These are phyloP conservation scores for Sambucus nigra DNA, from an alignment of 129 eudicot species.

Conservation along the genomic window DNA sequence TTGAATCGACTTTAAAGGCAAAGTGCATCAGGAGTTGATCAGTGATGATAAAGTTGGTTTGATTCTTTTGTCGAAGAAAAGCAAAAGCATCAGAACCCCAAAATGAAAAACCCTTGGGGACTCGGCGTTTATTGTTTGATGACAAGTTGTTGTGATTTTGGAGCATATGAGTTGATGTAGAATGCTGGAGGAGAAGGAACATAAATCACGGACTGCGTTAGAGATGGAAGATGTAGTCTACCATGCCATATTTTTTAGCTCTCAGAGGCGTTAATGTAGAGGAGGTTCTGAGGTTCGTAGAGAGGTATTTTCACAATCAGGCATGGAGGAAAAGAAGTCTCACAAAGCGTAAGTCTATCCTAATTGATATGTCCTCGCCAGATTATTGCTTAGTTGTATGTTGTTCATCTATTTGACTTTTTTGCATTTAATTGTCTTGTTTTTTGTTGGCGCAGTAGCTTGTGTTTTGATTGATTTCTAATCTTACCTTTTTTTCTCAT, in stretches of 20 bases:
- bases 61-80: conserved; percentile 47
- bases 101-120: conserved; percentile 81
- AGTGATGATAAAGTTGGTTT: too few species aligned
- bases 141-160: conserved; percentile 67
- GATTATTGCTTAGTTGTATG: too few species aligned
- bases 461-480: too few species aligned
- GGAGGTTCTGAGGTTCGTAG: conserved; percentile 66
- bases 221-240: conserved; percentile 88
- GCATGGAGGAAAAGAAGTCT: conserved; percentile 62
- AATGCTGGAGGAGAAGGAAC: conserved; percentile 80
- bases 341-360: conserved; percentile 22
- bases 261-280: conserved; percentile 56
- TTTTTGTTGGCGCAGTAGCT: too few species aligned
- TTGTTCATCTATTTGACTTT: too few species aligned
- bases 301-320: conserved; percentile 61
- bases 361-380: too few species aligned
- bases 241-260: conserved; percentile 61
- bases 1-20: too few species aligned
- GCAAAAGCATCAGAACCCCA: conserved; percentile 36
- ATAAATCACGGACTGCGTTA: conserved; percentile 48
- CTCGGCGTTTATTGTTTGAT: conserved; percentile 66
- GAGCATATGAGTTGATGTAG: conserved; percentile 83
- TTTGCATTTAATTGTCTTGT: too few species aligned
- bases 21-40: too few species aligned
- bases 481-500: too few species aligned